Evolutionary conservation across 495 filamentous ascomycete species (phyloP), one percentile per base, ranked within the genome.

Genomic region (Daldinia caldariorum): DNA sequence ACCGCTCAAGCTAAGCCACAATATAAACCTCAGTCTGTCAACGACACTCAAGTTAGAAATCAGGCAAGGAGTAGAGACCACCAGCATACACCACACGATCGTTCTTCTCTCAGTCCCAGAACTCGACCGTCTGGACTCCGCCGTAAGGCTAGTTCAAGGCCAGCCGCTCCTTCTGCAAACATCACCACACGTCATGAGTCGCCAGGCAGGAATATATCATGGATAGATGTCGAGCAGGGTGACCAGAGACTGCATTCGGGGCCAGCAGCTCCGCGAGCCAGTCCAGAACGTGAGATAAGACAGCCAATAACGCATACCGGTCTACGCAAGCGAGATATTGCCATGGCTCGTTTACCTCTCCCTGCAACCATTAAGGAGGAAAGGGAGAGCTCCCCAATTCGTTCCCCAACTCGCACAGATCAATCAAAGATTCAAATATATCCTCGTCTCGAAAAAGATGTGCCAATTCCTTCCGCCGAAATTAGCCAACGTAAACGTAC

Each of bases 291-390:
- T 41, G 54, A 18, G 8, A 10, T 53, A 10, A 55, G 49, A 32
- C 69, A 66, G 43, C 55, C 61, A 9, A 22, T 49, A 31, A 32
- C 35, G 16, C 54, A 50, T 16, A 63, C 61, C 34, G 65, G 72
- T 13, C 34, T 74, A 14, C 68, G 69, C n/a, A 75, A 65, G 39
- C 68, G 70, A 35, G 70, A 77, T 32, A 53, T 51, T 26, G 60
- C 69, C 6, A 43, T 49, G 37, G 55, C 60, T 57, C 69, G 65
- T 62, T 41, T 60, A 51, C 67, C 70, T 34, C 71, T 61, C 14
- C 64, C 72, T 53, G 69, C 68, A 51, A 76, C 76, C 1, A 79
- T 80, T 3, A 56, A 73, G 13, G 77, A 80, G 58, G 77, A 80
- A 58, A 76, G 61, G 49, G 75, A 80, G 22, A 75, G 26, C 2